Conservation (phyloP, 2,329 filamentous ascomycete species). For the Cordyceps fumosorosea region DNA sequence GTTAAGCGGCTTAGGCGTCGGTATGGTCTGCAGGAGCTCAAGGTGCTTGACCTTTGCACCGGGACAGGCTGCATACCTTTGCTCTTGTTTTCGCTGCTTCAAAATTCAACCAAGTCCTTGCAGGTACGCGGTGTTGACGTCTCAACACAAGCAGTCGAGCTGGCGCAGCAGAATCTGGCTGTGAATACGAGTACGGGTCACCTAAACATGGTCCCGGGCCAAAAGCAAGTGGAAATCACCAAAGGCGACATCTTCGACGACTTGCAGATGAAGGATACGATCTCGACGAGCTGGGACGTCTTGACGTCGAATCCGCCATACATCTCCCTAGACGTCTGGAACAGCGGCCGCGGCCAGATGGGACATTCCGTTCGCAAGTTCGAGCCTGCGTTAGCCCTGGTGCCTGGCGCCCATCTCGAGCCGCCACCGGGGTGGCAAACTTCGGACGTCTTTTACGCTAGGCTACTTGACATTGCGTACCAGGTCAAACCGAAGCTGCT, state of each 20-base stretch:
- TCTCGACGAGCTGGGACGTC: slow-evolving; percentile 45
- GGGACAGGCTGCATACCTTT: slow-evolving; percentile 88
- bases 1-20: slow-evolving; percentile 24
- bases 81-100: slow-evolving; percentile 59
- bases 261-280: slow-evolving; percentile 25
- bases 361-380: slow-evolving; percentile 73
- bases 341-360: slow-evolving; percentile 31
- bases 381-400: slow-evolving; percentile 75
- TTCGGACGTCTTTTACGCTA: slow-evolving; percentile 60
- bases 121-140: slow-evolving; percentile 67
- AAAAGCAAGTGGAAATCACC: slow-evolving; percentile 35
- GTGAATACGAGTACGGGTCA: slow-evolving; percentile 36
- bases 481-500: slow-evolving; percentile 46
- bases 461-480: slow-evolving; percentile 50
- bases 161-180: slow-evolving; percentile 59
- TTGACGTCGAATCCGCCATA: slow-evolving; percentile 90
- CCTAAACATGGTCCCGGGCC: slow-evolving; percentile 16
- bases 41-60: slow-evolving; percentile 79
- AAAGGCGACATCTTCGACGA: slow-evolving; percentile 44
- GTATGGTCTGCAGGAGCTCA: slow-evolving; percentile 19
- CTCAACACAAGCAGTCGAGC: slow-evolving; percentile 53
- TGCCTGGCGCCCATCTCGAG: slow-evolving; percentile 38
- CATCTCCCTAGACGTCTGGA: slow-evolving; percentile 54
- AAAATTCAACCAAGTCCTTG: slow-evolving; percentile 33
- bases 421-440: slow-evolving; percentile 26